Evolutionary conservation across 208 protist species (phyloP).

Genomic region (Acanthamoeba divionensis): DNA sequence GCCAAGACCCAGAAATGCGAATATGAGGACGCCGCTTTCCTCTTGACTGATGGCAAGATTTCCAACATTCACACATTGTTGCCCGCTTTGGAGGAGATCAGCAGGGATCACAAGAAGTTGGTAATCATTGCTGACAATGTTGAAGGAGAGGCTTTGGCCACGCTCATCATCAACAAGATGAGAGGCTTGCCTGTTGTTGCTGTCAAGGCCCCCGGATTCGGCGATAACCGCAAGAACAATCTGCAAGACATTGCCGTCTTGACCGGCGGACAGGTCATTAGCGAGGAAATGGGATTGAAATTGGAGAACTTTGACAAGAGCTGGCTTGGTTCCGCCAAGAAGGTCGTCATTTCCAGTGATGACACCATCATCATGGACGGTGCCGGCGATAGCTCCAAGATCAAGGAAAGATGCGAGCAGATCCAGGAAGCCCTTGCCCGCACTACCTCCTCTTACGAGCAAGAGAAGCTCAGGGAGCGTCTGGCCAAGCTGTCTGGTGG

Average conservation of each 20-base stretch:
- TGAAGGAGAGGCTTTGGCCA: conserved; percentile 94
- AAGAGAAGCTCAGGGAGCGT: conserved; percentile 96
- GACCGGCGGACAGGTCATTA: conserved; percentile 87
- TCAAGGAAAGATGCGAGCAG: conserved; percentile 90
- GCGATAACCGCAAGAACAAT: conserved; percentile 96
- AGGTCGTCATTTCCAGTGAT: conserved; percentile 93
- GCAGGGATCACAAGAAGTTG: conserved; percentile 86
- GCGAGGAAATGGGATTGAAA: conserved; percentile 71
- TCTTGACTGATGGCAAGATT: conserved; percentile 96
- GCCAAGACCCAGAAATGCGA: conserved; percentile 92
- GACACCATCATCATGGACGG: conserved; percentile 97
- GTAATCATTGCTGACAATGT: conserved; percentile 99
- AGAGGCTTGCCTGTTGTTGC: conserved; percentile 79
- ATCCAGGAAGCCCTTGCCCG: conserved; percentile 86
- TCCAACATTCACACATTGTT: conserved; percentile 86
- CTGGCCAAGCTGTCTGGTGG: conserved; percentile 96
- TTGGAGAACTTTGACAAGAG: conserved; percentile 69
- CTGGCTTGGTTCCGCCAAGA: conserved; percentile 78
- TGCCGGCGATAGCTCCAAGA: conserved; percentile 84
- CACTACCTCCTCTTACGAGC: conserved; percentile 93
- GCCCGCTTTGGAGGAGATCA: conserved; percentile 88
- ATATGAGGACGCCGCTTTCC: conserved; percentile 93
- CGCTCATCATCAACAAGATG: conserved; percentile 93
- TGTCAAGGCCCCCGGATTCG: conserved; percentile 97
- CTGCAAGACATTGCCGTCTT: conserved; percentile 98